Evolutionary conservation across 257 asterid genomes (phyloP), one percentile per base, ranked within the genome.

Genomic region (Echium plantagineum): DNA sequence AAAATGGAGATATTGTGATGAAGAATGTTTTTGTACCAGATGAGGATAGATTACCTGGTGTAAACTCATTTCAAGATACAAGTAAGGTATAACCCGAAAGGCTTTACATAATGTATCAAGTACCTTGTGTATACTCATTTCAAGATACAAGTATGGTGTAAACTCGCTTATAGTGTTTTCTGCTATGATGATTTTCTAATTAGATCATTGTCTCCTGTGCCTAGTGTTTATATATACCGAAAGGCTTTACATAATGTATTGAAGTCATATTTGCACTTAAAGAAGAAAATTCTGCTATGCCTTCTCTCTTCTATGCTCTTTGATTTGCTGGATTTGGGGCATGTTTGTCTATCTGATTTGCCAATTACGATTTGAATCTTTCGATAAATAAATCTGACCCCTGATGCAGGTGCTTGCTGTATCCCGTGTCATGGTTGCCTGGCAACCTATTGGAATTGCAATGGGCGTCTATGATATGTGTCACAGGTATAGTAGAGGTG

Each of bases 391-490:
- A 46, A 60, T 60, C 60, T 56, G 70, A 57, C 15, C 76, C 56
- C 63, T 59, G 59, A 59, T 58, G 68, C 75, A 93, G 99, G 97
- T 93, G 63, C 97, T 93, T 58, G 99, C 96, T 65, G 95, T 84
- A 67, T 89, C 97, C 15, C 94, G 97, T 1, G 83, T 93, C 69
- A 84, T 93, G 96, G 99, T 93, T 60, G 81, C 94, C 12, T 93
- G 99, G 97, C 79, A 78, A 70, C 96, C 97, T 35, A 81, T 93
- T 71, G 99, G 99, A 80, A 77, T 93, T 63, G 70, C 95, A 15
- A 93, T 93, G 99, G 99, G 97, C 59, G 97, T 89, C 21, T 93
- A 89, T 70, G 97, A 93, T 63, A 80, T 93, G 83, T 93, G 97
- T 65, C 99, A 84, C 81, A 83, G 99, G 99, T 93, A 85, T 30